phyloP scores from a whole-genome alignment of 768 basidiomycete genomes.

The Vishniacozyma victoriae region DNA sequence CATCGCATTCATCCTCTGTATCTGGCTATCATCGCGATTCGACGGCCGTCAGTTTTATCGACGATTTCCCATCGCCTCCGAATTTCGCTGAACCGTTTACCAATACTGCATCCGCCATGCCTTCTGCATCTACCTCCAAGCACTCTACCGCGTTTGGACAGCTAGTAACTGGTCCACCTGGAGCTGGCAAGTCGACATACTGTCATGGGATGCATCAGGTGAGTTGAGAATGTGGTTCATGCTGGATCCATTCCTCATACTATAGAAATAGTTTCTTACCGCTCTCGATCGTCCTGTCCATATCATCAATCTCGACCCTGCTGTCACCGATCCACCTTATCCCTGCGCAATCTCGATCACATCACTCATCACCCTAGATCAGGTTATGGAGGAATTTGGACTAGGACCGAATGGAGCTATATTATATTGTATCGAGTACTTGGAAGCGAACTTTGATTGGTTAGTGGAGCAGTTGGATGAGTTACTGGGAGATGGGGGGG shows the following conservation, averaged over 20 bases:
- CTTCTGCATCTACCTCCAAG: neutral
- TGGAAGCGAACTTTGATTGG: constrained; percentile 86
- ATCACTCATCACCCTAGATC: constrained; percentile 74
- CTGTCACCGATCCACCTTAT: constrained; percentile 82
- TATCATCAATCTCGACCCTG: constrained; percentile 92
- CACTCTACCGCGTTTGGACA: constrained; percentile 39
- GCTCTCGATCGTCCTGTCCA: constrained; percentile 80
- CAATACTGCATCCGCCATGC: neutral
- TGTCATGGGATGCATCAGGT: constrained; percentile 51
- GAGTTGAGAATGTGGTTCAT: constrained; percentile 2
- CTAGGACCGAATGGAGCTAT: constrained; percentile 95
- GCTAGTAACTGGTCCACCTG: constrained; percentile 49
- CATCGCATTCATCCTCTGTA: constrained; percentile 3
- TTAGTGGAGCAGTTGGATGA: constrained; percentile 52
- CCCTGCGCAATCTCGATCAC: constrained; percentile 83
- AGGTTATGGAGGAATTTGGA: constrained; percentile 74
- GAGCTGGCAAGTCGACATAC: constrained; percentile 50
- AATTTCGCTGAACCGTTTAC: neutral
- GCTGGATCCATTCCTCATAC: neutral
- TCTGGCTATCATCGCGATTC: constrained; percentile 12
- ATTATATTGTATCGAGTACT: constrained; percentile 93
- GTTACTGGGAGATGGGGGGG: constrained; percentile 62
- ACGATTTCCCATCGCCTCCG: constrained; percentile 17
- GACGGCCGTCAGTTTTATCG: constrained; percentile 18
- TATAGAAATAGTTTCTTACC: constrained; percentile 57